Base-by-base conservation (phyloP, 192 early-diverging fungal genomes). In the Physocladia obscura region DNA sequence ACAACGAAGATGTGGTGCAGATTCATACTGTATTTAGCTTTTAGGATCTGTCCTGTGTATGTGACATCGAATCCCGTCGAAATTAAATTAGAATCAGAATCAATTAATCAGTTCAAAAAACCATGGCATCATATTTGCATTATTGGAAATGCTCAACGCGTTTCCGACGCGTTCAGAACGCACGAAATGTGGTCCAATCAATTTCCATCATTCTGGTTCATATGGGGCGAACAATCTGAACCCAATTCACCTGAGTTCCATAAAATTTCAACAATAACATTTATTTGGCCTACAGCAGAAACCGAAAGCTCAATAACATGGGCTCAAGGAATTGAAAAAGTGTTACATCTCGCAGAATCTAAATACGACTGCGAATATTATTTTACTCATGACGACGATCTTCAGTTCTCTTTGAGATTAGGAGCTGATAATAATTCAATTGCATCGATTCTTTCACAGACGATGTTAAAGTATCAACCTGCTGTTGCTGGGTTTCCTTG, bases 401-500 rank as follows among this genome's bases (percentile, higher is more conserved):
- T 64, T 19, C 17, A 26, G 13, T 64, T 76, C 39, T 21, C 5
- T 11, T 5, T 27, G 21, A 32, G 21, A 22, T 30, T 39, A n/a
- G 2, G 5, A n/a, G 15, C 22, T 1, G 54, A 38, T 68, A 26
- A 47, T 38, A 47, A 35, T 21, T 31, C 50, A 36, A 21, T 75
- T 21, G 29, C 17, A 5, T 6, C 4, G 26, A 22, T 48, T 21
- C 36, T 76, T 22, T 29, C 52, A 1, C 17, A 40, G 15, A 31
- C 68, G 19, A 32, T 76, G 30, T 24, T 65, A 21, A 21, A 36
- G 13, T 68, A 76, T 32, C 75, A 71, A 35, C 75, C 75, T n/a
- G 75, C 70, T n/a, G 75, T 76, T 38, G 75, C 75, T 4, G 75
- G 69, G 44, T 76, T 76, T 52, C 70, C 75, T 6, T 76, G 75